phyloP scores from a whole-genome alignment of 192 early-diverging fungal species.

The Mortierella hygrophila region DNA sequence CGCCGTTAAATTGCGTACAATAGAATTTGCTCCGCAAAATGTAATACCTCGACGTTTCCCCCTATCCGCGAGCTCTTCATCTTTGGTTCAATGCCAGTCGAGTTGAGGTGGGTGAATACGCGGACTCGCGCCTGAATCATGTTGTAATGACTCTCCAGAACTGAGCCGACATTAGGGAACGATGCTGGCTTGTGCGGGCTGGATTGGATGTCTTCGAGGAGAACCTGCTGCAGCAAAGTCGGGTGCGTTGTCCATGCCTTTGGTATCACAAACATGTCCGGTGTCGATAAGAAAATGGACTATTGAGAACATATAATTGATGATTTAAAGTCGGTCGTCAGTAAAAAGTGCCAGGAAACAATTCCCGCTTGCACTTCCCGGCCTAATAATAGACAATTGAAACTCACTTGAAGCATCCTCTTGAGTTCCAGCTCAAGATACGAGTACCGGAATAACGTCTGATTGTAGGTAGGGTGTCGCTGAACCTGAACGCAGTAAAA shows the following conservation, averaged over 20 bases:
- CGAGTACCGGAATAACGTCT: slow-evolving; percentile 48
- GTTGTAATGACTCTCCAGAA: slow-evolving; percentile 40
- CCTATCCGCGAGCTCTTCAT: slow-evolving; percentile 1
- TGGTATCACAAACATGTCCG: slow-evolving; percentile 74
- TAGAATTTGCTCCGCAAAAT: background rate
- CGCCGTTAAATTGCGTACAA: background rate
- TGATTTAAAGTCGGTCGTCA: background rate
- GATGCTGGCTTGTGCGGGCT: slow-evolving; percentile 31
- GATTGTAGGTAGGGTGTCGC: slow-evolving; percentile 34
- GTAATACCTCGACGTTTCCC: slow-evolving; percentile 31
- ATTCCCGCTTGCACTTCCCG: too few relatives aligned
- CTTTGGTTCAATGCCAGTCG: background rate
- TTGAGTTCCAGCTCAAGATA: slow-evolving; percentile 63
- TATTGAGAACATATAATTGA: slow-evolving; percentile 4
- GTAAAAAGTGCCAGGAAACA: background rate
- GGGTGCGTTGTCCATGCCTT: slow-evolving; percentile 63
- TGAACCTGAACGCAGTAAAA: slow-evolving; percentile 26
- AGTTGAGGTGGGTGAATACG: slow-evolving; percentile 38
- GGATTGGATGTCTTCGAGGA: slow-evolving; percentile 56
- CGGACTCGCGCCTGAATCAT: slow-evolving; percentile 49
- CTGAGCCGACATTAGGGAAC: slow-evolving; percentile 42
- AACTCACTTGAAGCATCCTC: slow-evolving; percentile 60
- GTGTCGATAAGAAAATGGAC: slow-evolving; percentile 67
- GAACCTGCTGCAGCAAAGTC: slow-evolving; percentile 52
- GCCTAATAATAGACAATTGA: background rate